Evolutionary conservation across 2,329 filamentous ascomycete species (phyloP).

Genomic region (Furcasterigmium furcatum): DNA sequence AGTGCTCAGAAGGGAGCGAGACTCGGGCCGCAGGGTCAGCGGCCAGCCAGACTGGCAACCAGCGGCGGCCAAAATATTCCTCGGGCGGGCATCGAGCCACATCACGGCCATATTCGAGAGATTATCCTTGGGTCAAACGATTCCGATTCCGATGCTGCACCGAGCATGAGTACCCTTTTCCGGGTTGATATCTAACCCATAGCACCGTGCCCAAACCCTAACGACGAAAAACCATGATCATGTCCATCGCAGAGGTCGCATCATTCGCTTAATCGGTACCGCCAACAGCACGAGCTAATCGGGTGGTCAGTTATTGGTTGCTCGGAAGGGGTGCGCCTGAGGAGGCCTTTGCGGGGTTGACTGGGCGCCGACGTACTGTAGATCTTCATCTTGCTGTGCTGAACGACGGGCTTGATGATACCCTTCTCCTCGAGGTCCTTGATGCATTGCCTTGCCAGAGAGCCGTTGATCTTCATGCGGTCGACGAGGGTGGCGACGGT

Average conservation of each 20-base stretch:
- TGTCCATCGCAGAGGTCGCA: slow-evolving; percentile 4
- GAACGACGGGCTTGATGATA: slow-evolving; percentile 95
- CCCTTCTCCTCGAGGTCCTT: slow-evolving; percentile 96
- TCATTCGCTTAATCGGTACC: slow-evolving; percentile 38
- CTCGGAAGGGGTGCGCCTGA: background rate
- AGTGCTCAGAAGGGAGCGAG: no score
- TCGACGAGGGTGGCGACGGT: slow-evolving; percentile 98
- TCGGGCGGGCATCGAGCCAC: no score
- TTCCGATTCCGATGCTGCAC: slow-evolving; percentile 5
- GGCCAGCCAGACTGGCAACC: no score
- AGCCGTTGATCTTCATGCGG: slow-evolving; percentile 99
- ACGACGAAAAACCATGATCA: slow-evolving; percentile 5
- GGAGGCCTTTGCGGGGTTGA: background rate
- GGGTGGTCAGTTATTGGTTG: slow-evolving; percentile 19
- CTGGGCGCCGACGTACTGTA: slow-evolving; percentile 64
- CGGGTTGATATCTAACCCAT: slow-evolving; percentile 5
- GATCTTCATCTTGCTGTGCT: slow-evolving; percentile 96
- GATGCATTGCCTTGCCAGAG: slow-evolving; percentile 85
- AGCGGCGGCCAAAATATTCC: no score
- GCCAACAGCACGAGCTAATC: slow-evolving; percentile 57
- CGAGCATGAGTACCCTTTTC: slow-evolving; percentile 3
- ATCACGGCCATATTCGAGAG: no score
- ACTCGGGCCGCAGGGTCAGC: no score
- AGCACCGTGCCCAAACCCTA: slow-evolving; percentile 3
- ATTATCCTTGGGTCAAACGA: slow-evolving; percentile 2